Conservation (phyloP, 306 rosid species). For the Potentilla sterilis region DNA sequence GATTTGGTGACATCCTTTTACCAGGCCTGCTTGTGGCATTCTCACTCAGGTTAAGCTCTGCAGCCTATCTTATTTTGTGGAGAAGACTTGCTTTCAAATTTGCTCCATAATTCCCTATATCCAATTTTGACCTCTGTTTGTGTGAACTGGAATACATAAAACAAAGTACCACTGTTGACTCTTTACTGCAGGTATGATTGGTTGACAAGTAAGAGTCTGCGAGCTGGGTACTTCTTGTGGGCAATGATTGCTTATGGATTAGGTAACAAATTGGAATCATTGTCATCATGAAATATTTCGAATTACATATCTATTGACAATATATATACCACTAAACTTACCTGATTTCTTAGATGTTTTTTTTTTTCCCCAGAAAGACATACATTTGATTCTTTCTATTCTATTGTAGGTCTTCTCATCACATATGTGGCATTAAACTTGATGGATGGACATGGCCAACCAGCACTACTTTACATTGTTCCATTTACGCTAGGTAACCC, state of each 20-base stretch:
- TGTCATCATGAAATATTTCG: background rate
- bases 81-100: constrained; percentile 1
- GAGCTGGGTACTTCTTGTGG: constrained; percentile 89
- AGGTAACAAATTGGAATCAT: constrained; percentile 47
- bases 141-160: background rate
- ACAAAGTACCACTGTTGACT: background rate
- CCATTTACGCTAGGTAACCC: constrained; percentile 85
- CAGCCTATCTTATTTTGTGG: constrained; percentile 12
- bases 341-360: background rate
- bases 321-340: background rate
- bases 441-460: constrained; percentile 99
- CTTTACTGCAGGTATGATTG: constrained; percentile 72
- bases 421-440: constrained; percentile 91
- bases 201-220: constrained; percentile 71
- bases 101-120: constrained; percentile 14
- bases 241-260: constrained; percentile 93
- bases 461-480: constrained; percentile 90
- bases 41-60: constrained; percentile 68
- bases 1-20: constrained; percentile 93
- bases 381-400: constrained; percentile 14
- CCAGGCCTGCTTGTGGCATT: constrained; percentile 91
- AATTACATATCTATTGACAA: background rate
- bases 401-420: constrained; percentile 69
- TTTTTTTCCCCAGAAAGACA: background rate
- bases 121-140: background rate